Base-by-base conservation (phyloP, 257 asterid species). In the Penstemon newberryi region DNA sequence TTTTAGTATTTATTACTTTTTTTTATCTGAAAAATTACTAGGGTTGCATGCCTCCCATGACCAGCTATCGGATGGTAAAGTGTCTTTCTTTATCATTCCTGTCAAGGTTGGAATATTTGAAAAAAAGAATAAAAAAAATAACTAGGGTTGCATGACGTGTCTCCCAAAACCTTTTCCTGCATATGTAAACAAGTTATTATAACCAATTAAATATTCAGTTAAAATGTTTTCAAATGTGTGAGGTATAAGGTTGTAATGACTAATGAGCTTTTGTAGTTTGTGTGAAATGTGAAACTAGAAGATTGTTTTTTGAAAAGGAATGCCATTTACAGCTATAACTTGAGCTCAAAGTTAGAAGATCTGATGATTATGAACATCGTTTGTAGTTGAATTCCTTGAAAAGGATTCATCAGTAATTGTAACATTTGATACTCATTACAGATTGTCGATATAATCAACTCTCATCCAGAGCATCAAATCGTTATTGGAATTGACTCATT, bases 401-500 rank as follows among this genome's bases (percentile, higher is more conserved):
- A 73, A 71, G 8, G 69, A 58, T 74, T 61, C 68, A 62, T 42
- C 36, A 15, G 43, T 54, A 50, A 49, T 56, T 68, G 43, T 49
- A 60, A 19, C 54, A 63, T 73, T 43, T 70, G 67, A 62, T 74
- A 57, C 57, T 60, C 38, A 43, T 65, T 63, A 43, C 87, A 91
- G 97, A 80, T 91, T 71, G 84, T 87, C 66, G 86, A 83, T 80
- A 86, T 89, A 71, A 91, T 91, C 69, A 67, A 63, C 39, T 68
- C 92, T 83, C 89, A 91, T 78, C 96, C 98, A 63, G 44, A 89
- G 47, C 96, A 89, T 71, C 94, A 91, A n/a, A 65, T 91, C 44
- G 58, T 91, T 68, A 89, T 91, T 57, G 94, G 85, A 47, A 78
- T 89, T 33, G 95, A 87, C 77, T 79, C 98, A 44, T 56, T 91